Base-by-base conservation (phyloP, 495 filamentous ascomycete species). In the Rusavskia elegans region DNA sequence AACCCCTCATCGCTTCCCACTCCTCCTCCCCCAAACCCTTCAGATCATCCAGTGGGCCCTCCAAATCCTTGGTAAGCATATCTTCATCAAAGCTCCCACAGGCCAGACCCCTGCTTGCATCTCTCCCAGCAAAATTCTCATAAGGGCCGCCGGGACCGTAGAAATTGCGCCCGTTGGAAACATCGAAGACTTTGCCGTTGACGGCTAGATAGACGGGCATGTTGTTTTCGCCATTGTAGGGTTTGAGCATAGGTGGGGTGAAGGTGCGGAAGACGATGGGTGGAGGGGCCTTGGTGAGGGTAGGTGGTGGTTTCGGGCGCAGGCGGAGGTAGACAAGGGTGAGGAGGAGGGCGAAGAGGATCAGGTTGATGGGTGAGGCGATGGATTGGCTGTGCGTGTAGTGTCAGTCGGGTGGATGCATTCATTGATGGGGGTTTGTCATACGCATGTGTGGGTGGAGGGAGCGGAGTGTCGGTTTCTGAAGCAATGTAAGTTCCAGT, bases 131-230 rank as follows among this genome's bases (percentile, higher is more conserved):
- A 57, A 96, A 96, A 69, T 94, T 95, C 63, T 81, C 82, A 65
- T 96, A 96, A 5, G 87, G 87, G 1, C 89, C 89, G 36, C 87
- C 87, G 45, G 89, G 89, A 27, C 89, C 89, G 64, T 96, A 96
- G 68, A 95, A 96, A 66, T 88, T 87, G 60, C 79, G 76, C 32
- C 89, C 89, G 4, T 82, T 71, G 0, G 81, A 79, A 17, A 95
- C 89, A 60, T 96, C 89, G 67, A 93, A 96, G 56, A 96, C 82
- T 6, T 75, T 75, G 38, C 89, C 87, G 3, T 85, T 81, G 20
- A 95, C 87, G 16, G 87, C 85, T 20, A 96, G 74, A 64, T 84
- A 92, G 19, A 97, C 86, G 36, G 85, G 84, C 57, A 70, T 72
- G 55, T 74, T 71, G 57, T 85, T 76, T 46, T 69, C 67, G 62